Base-by-base conservation (phyloP, 2,329 filamentous ascomycete genomes). In the Falciphora oryzae region DNA sequence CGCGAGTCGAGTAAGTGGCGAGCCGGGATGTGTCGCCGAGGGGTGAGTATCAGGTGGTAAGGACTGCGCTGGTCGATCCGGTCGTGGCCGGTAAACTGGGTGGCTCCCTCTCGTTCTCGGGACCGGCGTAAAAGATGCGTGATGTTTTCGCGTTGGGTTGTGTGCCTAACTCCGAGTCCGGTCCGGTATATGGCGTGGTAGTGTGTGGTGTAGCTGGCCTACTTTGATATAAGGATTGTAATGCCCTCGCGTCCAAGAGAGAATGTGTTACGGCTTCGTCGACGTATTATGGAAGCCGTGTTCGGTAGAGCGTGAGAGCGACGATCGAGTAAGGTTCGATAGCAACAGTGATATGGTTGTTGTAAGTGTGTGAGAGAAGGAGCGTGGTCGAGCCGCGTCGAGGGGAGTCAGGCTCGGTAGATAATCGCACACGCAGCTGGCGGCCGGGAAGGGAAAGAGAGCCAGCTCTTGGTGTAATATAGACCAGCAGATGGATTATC, bases 401-500 rank as follows among this genome's bases (percentile, higher is more conserved):
- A 71, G 71, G 72, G 70, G 71, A 75, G 73, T 74, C 74, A 75
- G 76, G 76, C 79, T 79, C 77, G 77, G 79, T 79, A 75, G 71
- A 63, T 69, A 68, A 71, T 74, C 69, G 70, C 70, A 71, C 71
- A 73, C 73, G 71, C 70, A 74, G 73, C 74, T 75, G 76, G 72
- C 71, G 75, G 77, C 75, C 73, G 73, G 74, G 76, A 75, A 71
- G 71, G 71, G 74, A 75, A 75, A 81, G 80, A 84, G 81, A 83
- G 78, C 82, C 82, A 82, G 82, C 81, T 84, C 81, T 79, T 80
- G 79, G 76, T 74, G 73, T 76, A 72, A 73, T 79, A 80, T 79
- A 79, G 75, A 77, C 74, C 74, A 75, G 73, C 74, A 72, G 69
- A 66, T 68, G 70, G 71, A 73, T 77, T 77, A 77, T 77, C 59